Conservation (phyloP, 257 asterid species). For the Linderniella brevidens region DNA sequence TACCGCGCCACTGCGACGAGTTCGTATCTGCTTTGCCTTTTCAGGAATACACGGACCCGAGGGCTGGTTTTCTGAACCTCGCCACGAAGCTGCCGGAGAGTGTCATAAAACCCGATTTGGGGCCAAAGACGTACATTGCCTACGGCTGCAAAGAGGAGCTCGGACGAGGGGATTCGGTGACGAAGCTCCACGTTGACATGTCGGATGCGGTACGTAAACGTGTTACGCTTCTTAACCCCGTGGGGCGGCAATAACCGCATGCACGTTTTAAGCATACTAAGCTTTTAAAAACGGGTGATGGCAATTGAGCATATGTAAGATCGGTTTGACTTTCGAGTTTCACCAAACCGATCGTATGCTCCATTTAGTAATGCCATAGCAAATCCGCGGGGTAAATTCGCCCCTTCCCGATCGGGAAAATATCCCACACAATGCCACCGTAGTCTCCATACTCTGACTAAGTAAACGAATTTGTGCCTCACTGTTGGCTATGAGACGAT, state of each 20-base stretch:
- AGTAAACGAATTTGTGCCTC: too few relatives aligned
- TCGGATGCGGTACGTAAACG: conserved; percentile 75
- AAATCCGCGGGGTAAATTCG: too few relatives aligned
- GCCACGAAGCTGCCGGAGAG: conserved; percentile 63
- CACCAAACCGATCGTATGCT: too few relatives aligned
- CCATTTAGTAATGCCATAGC: too few relatives aligned
- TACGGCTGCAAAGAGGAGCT: conserved; percentile 62
- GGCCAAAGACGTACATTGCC: conserved; percentile 93
- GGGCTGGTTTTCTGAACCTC: conserved; percentile 65
- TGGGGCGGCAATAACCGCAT: background rate
- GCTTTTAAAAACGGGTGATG: too few relatives aligned
- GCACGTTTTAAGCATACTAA: too few relatives aligned
- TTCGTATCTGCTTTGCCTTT: conserved; percentile 77
- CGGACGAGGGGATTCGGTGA: conserved; percentile 94
- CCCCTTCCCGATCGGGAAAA: too few relatives aligned
- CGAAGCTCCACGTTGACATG: conserved; percentile 93
- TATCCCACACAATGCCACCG: too few relatives aligned
- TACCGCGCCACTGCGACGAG: conserved; percentile 93
- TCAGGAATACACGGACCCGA: conserved; percentile 77
- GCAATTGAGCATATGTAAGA: too few relatives aligned
- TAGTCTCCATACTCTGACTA: too few relatives aligned
- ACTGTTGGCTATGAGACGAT: too few relatives aligned
- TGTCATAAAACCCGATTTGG: conserved; percentile 74
- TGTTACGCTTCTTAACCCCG: background rate
- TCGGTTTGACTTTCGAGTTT: too few relatives aligned